Evolutionary conservation across 2,329 filamentous ascomycete species (phyloP).

Genomic region (Pestalotiopsis sp.): DNA sequence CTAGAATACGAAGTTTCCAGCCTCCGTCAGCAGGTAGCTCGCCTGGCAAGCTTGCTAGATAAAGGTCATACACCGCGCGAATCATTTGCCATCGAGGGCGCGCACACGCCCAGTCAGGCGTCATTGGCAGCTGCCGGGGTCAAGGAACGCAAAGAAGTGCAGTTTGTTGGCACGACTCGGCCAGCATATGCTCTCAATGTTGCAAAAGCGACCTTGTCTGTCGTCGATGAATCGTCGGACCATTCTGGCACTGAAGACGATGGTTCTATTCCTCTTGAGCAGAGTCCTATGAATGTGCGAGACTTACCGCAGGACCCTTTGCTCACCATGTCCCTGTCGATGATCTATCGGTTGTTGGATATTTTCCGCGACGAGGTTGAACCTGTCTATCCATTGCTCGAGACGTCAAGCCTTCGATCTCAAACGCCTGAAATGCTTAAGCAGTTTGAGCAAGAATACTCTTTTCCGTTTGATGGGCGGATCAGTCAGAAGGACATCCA

Average conservation of each 20-base stretch:
- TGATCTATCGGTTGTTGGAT: background rate
- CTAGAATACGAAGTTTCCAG: slow-evolving; percentile 1
- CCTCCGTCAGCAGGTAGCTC: slow-evolving; percentile 5
- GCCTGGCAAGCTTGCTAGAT: background rate
- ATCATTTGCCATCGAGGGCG: background rate
- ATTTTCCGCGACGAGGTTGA: slow-evolving; percentile 5
- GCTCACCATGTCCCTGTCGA: background rate
- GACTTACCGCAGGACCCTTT: slow-evolving; percentile 5
- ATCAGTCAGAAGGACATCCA: slow-evolving; percentile 9
- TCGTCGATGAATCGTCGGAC: slow-evolving; percentile 1
- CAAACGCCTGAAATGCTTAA: background rate
- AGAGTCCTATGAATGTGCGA: background rate
- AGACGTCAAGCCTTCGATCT: background rate
- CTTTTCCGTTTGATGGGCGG: background rate
- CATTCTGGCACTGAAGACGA: background rate
- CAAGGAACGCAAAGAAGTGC: slow-evolving; percentile 10
- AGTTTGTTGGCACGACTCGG: slow-evolving; percentile 7
- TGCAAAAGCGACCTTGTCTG: slow-evolving; percentile 3
- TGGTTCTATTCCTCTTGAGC: background rate
- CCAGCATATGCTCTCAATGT: slow-evolving; percentile 6
- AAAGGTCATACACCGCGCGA: background rate
- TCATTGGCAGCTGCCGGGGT: slow-evolving; percentile 1
- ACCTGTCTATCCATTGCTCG: slow-evolving; percentile 8
- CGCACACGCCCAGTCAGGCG: background rate
- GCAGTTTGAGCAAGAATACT: background rate